These are phyloP conservation scores for Curvularia spicifera DNA, from an alignment of 2,329 filamentous ascomycete genomes.

Conservation along the genomic window DNA sequence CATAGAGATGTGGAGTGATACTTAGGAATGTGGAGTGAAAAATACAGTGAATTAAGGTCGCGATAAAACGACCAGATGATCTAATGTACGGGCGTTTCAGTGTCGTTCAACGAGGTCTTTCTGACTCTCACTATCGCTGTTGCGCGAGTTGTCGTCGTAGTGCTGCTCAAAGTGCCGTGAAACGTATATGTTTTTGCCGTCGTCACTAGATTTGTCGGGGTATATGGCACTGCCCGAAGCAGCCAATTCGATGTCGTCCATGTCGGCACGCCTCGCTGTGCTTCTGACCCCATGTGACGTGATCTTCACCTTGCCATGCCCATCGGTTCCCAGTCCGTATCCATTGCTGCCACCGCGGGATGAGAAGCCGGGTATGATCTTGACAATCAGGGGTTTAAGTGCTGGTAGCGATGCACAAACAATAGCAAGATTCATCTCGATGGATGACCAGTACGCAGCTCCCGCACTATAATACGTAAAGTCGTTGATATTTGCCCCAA, in stretches of 20 bases:
- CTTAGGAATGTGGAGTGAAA: background rate
- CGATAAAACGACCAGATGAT: background rate
- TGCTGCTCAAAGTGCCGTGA: slow-evolving; percentile 10
- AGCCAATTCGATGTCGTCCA: slow-evolving; percentile 24
- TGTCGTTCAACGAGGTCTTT: slow-evolving; percentile 4
- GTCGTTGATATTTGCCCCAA: slow-evolving; percentile 28
- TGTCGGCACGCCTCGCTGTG: slow-evolving; percentile 11
- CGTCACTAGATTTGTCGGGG: slow-evolving; percentile 10
- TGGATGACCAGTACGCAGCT: slow-evolving; percentile 37
- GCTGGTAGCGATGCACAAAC: slow-evolving; percentile 43
- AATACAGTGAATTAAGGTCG: background rate
- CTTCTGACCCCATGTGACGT: slow-evolving; percentile 1
- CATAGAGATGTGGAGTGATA: background rate
- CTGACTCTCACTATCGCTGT: slow-evolving; percentile 15
- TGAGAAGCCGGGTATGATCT: slow-evolving; percentile 30
- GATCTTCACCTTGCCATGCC: background rate
- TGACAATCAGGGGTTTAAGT: slow-evolving; percentile 38
- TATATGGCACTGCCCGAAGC: background rate
- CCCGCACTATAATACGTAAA: slow-evolving; percentile 31
- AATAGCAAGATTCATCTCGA: slow-evolving; percentile 43
- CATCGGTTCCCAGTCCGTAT: slow-evolving; percentile 14
- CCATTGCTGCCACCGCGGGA: slow-evolving; percentile 17
- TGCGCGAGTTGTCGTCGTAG: slow-evolving; percentile 1
- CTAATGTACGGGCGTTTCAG: background rate
- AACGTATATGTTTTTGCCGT: slow-evolving; percentile 17